Conservation (phyloP, 2,329 filamentous ascomycete species). For the Xylogone sp. region DNA sequence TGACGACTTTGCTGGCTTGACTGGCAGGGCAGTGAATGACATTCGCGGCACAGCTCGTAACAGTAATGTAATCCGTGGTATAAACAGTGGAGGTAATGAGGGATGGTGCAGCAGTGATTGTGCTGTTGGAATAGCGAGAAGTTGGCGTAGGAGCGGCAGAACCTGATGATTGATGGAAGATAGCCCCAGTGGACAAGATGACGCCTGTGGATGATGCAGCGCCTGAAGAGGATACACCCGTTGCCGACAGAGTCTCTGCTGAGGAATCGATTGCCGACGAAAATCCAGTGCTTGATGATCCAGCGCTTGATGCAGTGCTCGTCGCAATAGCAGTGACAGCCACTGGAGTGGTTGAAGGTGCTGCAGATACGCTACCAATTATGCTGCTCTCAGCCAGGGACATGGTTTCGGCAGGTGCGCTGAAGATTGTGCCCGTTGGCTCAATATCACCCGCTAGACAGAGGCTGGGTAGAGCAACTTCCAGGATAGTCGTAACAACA, state of each 20-base stretch:
- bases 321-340: neutral
- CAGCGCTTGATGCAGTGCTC: neutral
- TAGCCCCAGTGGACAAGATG: neutral
- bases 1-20: conserved; percentile 4
- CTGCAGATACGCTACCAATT: neutral
- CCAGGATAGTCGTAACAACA: conserved; percentile 11
- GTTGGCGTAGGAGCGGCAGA: neutral
- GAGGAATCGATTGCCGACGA: no score
- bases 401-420: neutral
- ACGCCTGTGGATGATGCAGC: no score
- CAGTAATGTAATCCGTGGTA: conserved; percentile 9
- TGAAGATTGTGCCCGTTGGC: neutral
- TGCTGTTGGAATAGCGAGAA: neutral
- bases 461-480: conserved; percentile 8
- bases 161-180: neutral
- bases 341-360: neutral
- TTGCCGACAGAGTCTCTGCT: no score
- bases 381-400: neutral
- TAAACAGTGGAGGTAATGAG: conserved; percentile 14
- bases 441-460: conserved; percentile 2
- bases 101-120: conserved; percentile 9
- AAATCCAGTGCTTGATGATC: no score
- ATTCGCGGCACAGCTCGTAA: conserved; percentile 12
- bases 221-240: no score
- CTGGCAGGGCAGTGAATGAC: conserved; percentile 14